Evolutionary conservation across 768 basidiomycete species (phyloP), one percentile per base, ranked within the genome.

Genomic region (Termitomyces sp.): DNA sequence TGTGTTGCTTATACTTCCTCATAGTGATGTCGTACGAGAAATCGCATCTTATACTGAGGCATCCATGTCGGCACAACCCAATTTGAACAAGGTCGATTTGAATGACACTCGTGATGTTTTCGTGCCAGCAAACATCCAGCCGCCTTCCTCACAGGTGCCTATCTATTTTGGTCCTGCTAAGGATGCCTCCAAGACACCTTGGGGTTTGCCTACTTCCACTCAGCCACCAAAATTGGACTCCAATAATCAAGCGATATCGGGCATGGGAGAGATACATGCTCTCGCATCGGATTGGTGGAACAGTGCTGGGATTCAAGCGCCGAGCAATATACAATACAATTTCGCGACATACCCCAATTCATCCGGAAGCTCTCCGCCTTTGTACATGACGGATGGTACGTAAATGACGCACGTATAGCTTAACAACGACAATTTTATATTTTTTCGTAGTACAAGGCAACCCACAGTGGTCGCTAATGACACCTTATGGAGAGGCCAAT

Each of bases 21-120:
- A 43, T 41, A 76, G 75, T 63, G 76, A 77, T 59, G 67, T 76
- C 19, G 55, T 76, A 27, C 67, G 62, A 8, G 75, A 74, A 54
- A 62, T 77, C 23, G 67, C 73, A 4, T 68, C 65, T 27, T 68
- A 70, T 3, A 69, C 70, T 14, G 68, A 72, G 21, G 37, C 54
- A 28, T 57, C 59, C 19, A 17, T 54, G n/a, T 48, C 35, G 7
- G 28, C 16, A 3, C 52, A 53, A 32, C 23, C 43, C 19, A 27
- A 32, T 40, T 10, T 8, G 27, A 44, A 56, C 39, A 30, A 23
- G 34, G 44, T 43, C 10, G 9, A 28, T n/a, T 37, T 19, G 23
- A 40, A 11, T 9, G 44, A 39, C 11, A 21, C n/a, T 30, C 16
- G 17, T 25, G 21, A 46, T 43, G 5, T 42, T 27, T 37, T 27